Evolutionary conservation across 2,329 filamentous ascomycete genomes (phyloP).

Genomic region (Orbilia ellipsospora): DNA sequence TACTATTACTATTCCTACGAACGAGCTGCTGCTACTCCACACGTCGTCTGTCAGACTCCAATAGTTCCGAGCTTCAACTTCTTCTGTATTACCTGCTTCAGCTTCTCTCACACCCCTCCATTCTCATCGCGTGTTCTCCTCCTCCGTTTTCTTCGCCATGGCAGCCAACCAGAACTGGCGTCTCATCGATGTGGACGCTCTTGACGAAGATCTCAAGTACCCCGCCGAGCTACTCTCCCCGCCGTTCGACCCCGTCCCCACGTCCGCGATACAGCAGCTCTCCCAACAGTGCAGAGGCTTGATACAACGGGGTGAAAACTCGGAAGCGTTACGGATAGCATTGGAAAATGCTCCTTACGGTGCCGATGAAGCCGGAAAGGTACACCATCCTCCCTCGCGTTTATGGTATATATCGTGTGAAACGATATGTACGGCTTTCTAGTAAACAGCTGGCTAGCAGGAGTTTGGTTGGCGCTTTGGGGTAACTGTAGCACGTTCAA

Average conservation of each 20-base stretch:
- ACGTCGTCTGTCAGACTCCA: conserved; percentile 2
- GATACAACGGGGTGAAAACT: conserved; percentile 58
- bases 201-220: conserved; percentile 59
- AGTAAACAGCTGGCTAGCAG: background rate
- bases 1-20: no score
- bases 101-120: background rate
- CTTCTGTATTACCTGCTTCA: background rate
- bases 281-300: conserved; percentile 57
- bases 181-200: conserved; percentile 59
- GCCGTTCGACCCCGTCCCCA: conserved; percentile 55
- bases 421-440: background rate
- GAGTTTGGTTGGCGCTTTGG: background rate
- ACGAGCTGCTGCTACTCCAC: background rate
- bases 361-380: conserved; percentile 58
- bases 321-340: conserved; percentile 56
- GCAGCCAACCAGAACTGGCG: conserved; percentile 58
- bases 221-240: conserved; percentile 58
- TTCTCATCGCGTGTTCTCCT: background rate
- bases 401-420: background rate
- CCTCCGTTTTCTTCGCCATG: conserved; percentile 17
- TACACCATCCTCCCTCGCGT: conserved; percentile 25
- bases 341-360: conserved; percentile 58
- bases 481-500: background rate
- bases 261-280: conserved; percentile 57
- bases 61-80: background rate